Conservation (phyloP, 495 filamentous ascomycete species). For the Lentithecium fluviatile region DNA sequence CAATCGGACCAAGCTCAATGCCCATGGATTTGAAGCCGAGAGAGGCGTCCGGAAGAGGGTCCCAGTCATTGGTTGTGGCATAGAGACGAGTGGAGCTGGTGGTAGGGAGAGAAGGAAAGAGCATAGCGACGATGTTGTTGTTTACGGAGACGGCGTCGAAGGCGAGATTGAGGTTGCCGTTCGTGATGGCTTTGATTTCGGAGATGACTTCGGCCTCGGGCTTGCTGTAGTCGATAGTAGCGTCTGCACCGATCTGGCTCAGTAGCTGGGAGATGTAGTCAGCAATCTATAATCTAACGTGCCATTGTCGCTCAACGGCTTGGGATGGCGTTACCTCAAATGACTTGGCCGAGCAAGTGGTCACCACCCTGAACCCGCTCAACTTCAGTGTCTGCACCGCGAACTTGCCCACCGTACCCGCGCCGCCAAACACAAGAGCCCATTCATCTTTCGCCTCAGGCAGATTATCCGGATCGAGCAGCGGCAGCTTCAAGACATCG, state of each 20-base stretch:
- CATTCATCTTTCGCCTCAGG: constrained; percentile 42
- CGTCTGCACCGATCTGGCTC: constrained; percentile 44
- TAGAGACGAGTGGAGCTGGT: constrained; percentile 42
- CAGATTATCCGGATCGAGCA: constrained; percentile 29
- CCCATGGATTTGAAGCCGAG: constrained; percentile 1
- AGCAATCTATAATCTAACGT: no score
- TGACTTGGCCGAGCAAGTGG: constrained; percentile 45
- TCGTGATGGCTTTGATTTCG: constrained; percentile 43
- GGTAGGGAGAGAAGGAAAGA: constrained; percentile 21
- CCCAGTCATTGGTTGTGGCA: constrained; percentile 49
- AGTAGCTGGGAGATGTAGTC: constrained; percentile 32
- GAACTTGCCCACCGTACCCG: constrained; percentile 48
- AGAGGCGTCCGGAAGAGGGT: constrained; percentile 9
- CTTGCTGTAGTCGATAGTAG: constrained; percentile 45
- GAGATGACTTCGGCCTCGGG: constrained; percentile 42
- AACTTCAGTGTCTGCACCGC: constrained; percentile 40
- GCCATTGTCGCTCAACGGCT: no score
- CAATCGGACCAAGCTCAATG: constrained; percentile 18
- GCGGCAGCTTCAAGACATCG: constrained; percentile 33
- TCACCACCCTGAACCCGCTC: constrained; percentile 44
- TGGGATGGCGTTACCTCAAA: no score
- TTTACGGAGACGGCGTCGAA: constrained; percentile 46
- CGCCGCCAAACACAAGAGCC: constrained; percentile 48
- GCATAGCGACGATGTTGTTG: constrained; percentile 39
- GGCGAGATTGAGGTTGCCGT: constrained; percentile 43